Percentiles rank a stretch among this genome's conserved stretches.
phyloP scores from a whole-genome alignment of 148 eudicot species.

The Camellia sinensis region DNA sequence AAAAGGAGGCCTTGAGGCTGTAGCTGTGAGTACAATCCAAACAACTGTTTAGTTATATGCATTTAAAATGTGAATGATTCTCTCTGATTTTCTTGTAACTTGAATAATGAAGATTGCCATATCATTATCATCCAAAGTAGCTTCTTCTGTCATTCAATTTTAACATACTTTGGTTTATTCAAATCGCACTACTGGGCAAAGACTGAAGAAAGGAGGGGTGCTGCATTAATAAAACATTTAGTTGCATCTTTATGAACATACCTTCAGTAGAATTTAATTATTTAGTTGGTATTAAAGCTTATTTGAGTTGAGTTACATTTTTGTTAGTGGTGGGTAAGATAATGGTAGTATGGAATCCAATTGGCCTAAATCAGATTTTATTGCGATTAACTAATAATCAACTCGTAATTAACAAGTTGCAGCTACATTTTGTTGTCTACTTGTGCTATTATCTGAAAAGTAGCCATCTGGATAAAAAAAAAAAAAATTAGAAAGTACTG shows the following conservation, averaged over 20 bases:
- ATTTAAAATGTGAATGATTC: not conserved
- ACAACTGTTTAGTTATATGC: not conserved
- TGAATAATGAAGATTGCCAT: not conserved
- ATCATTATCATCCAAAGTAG: not conserved
- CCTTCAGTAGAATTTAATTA: too few relatives aligned
- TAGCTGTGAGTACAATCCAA: conserved; percentile 66
- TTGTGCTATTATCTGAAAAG: not conserved
- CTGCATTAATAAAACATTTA: not conserved
- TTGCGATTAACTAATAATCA: too few relatives aligned
- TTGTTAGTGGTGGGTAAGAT: too few relatives aligned
- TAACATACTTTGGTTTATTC: not conserved
- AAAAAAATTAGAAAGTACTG: not conserved
- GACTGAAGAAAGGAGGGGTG: not conserved
- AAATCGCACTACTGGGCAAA: not conserved
- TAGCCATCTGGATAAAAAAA: conserved; percentile 1
- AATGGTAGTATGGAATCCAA: too few relatives aligned
- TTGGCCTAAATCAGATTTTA: too few relatives aligned
- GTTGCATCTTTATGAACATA: too few relatives aligned
- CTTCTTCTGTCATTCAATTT: not conserved
- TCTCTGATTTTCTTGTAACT: not conserved
- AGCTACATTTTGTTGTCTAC: not conserved
- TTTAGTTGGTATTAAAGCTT: too few relatives aligned
- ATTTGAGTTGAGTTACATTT: too few relatives aligned
- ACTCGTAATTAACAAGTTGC: not conserved
- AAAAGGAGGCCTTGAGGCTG: conserved; percentile 69